Evolutionary conservation across 257 asterid species (phyloP), one percentile per base, ranked within the genome.

Genomic region (Eustoma russellianum): DNA sequence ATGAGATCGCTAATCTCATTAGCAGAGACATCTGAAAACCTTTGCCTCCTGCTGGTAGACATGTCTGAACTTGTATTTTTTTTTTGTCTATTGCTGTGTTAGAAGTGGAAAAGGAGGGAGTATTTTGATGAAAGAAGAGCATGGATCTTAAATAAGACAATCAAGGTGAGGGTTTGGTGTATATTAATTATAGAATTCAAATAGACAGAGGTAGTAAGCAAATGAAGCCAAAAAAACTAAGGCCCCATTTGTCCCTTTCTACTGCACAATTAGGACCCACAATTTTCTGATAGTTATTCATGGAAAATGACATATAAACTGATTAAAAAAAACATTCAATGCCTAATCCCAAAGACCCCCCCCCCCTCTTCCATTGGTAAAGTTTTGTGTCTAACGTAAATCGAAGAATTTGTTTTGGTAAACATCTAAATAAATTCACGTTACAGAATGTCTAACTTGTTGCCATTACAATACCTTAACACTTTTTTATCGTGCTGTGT

Each of bases 1-100:
- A 83, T 62, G 63, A 86, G 83, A 56, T 67, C 66, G 54, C 70
- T 70, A n/a, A 76, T 46, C 79, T 86, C 92, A 55, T 81, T 81
- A 44, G 75, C 66, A 5, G 72, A 73, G 55, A 66, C 34, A 47
- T 76, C 73, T 28, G 86, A 55, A 61, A 33, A 56, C 54, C 64
- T 60, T 19, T 72, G 68, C 45, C 83, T 64, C 35, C 76, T 70
- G 61, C 69, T 77, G 59, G 92, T 73, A 91, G 79, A 77, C 38
- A 52, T n/a, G 44, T 2, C 2, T 6, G 12, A 13, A 13, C 10
- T 41, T 17, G 11, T 59, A 17, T 9, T 58, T 58, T 4, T 13
- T 9, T 58, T 58, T 4, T 13, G 17, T 9, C 35, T 55, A 1
- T 5, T 17, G 35, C 12, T 33, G 5, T 52, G 7, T 18, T 53